Evolutionary conservation across 2,329 filamentous ascomycete species (phyloP), one percentile per base, ranked within the genome.

Genomic region (Aureobasidium vineae): DNA sequence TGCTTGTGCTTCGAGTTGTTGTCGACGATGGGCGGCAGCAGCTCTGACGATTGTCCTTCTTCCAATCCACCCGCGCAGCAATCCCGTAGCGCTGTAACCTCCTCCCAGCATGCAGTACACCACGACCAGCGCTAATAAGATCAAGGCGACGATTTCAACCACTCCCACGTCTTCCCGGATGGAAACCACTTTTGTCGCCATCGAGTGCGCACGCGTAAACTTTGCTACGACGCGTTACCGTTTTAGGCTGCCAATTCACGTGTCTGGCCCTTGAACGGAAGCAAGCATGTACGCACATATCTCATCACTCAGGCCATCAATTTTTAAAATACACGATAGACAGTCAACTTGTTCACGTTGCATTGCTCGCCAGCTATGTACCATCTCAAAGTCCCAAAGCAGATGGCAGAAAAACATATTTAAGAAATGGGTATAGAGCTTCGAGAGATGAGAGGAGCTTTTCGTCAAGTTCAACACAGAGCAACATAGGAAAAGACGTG

Each of bases 31-130:
- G 69, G 66, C 64, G 52, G 68, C 68, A 63, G 67, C 47, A 64
- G 43, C 31, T 26, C 50, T 45, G 64, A 70, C 67, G 64, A 70
- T 60, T 66, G 47, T 54, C 49, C 61, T 64, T 63, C 52, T 57
- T 60, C 64, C 52, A 60, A 52, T 63, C 64, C 45, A 57, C 52
- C 52, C 64, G 33, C 71, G 73, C 72, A 68, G 67, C 52, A 69
- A 68, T 69, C 70, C 71, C 66, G 69, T 70, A 68, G 68, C 70
- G 52, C 52, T 45, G n/a, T 50, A 40, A 38, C 73, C 70, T 70
- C 65, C 71, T 66, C 71, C 69, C 67, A 73, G 67, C 73, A 75
- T 75, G 65, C 70, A 72, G 71, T 70, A 72, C 31, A 73, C 40
- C 49, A 41, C 67, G 53, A 31, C 65, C 66, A 54, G 63, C 36